These are phyloP conservation scores for Pichia deserticola DNA, from an alignment of 805 yeast genomes.

Conservation along the genomic window DNA sequence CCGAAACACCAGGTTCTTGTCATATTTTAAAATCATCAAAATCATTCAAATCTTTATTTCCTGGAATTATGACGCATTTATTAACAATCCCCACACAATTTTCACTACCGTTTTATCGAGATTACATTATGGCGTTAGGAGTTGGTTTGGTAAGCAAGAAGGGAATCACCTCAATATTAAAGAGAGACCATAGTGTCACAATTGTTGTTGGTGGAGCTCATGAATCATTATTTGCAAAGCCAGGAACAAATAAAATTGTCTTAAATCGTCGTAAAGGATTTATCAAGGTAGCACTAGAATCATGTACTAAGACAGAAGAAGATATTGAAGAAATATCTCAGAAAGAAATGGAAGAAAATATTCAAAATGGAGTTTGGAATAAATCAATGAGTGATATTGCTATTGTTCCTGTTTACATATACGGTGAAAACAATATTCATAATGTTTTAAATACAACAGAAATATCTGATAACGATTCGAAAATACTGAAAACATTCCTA, in stretches of 20 bases:
- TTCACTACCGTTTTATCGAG: slow-evolving; percentile 76
- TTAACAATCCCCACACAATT: slow-evolving; percentile 82
- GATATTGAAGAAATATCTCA: neutral
- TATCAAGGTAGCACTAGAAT: slow-evolving; percentile 73
- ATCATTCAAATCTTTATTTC: slow-evolving; percentile 52
- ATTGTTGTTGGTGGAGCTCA: slow-evolving; percentile 96
- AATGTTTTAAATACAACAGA: slow-evolving; percentile 31
- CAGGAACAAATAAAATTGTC: slow-evolving; percentile 61
- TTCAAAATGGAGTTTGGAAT: slow-evolving; percentile 7
- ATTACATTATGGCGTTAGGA: slow-evolving; percentile 74
- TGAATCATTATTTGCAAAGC: slow-evolving; percentile 66
- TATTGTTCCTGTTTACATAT: slow-evolving; percentile 82
- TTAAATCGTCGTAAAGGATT: slow-evolving; percentile 80
- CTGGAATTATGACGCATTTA: slow-evolving; percentile 75
- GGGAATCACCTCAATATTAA: slow-evolving; percentile 60
- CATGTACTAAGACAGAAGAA: slow-evolving; percentile 16
- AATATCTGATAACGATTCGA: slow-evolving; percentile 9
- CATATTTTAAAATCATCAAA: slow-evolving; percentile 3
- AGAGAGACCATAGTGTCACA: slow-evolving; percentile 65
- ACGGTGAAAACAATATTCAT: slow-evolving; percentile 74
- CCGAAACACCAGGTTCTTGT: no score
- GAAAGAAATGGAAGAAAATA: neutral
- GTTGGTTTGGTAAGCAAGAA: slow-evolving; percentile 74
- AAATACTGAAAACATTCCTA: slow-evolving; percentile 29
- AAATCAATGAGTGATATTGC: slow-evolving; percentile 50